Evolutionary conservation across 495 filamentous ascomycete genomes (phyloP).

Genomic region (Penicillium fimorum): DNA sequence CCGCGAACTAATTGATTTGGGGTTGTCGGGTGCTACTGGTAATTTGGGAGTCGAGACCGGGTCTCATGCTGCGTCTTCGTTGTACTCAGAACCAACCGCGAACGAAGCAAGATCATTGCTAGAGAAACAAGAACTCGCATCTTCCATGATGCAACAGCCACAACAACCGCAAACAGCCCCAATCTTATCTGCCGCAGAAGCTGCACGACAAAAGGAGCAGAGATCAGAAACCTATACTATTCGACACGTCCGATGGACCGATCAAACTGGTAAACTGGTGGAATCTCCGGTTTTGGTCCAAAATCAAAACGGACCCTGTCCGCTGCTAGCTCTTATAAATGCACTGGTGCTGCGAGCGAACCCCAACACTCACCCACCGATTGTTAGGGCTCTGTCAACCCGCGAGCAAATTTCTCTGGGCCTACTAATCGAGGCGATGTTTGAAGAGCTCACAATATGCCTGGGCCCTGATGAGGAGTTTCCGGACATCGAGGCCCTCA

Average conservation of each 20-base stretch:
- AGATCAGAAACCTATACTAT: constrained; percentile 69
- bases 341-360: constrained; percentile 80
- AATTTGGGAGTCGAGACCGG: constrained; percentile 9
- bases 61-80: constrained; percentile 13
- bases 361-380: constrained; percentile 58
- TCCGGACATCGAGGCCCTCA: constrained; percentile 84
- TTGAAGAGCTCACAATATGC: constrained; percentile 85
- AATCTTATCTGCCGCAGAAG: constrained; percentile 34
- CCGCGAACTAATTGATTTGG: constrained; percentile 41
- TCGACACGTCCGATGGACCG: constrained; percentile 63
- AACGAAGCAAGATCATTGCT: background rate
- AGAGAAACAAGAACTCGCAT: constrained; percentile 1
- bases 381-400: constrained; percentile 70
- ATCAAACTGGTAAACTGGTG: constrained; percentile 42
- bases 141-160: background rate
- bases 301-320: constrained; percentile 92
- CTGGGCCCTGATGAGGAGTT: constrained; percentile 54
- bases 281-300: constrained; percentile 82
- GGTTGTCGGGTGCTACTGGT: constrained; percentile 12
- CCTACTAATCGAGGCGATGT: constrained; percentile 78
- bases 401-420: constrained; percentile 87
- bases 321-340: constrained; percentile 90
- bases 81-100: constrained; percentile 17
- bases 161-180: constrained; percentile 9
- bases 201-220: constrained; percentile 43